A percentile compares a stretch with the other conserved stretches of the same genome.
These are phyloP conservation scores for Carnegiea gigantea DNA, from an alignment of 179 eudicot species.

Conservation along the genomic window DNA sequence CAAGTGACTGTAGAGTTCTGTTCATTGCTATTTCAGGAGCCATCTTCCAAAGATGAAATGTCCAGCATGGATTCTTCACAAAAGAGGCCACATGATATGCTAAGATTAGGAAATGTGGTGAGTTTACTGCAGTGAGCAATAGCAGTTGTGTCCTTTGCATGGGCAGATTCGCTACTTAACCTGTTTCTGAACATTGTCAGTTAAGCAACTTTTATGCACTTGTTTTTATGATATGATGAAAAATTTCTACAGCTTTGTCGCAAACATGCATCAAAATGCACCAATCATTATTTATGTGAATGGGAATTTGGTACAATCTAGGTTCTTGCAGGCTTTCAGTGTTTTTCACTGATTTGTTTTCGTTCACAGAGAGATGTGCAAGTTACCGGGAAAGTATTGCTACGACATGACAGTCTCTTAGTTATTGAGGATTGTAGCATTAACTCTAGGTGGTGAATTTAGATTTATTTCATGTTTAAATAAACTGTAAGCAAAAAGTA, in stretches of 20 bases:
- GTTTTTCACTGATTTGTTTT: too few relatives aligned
- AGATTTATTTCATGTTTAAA: not conserved
- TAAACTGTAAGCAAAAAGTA: not conserved
- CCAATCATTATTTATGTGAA: not conserved
- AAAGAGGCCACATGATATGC: constrained; percentile 53
- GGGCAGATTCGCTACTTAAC: not conserved
- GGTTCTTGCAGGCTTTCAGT: too few relatives aligned
- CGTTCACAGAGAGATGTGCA: not conserved
- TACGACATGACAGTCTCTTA: not conserved
- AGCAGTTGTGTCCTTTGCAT: not conserved
- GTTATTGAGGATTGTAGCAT: not conserved
- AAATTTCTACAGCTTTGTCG: not conserved
- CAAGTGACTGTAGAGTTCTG: constrained; percentile 16
- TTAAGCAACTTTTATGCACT: not conserved
- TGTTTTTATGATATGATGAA: not conserved
- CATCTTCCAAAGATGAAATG: constrained; percentile 46
- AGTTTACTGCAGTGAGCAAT: constrained; percentile 23
- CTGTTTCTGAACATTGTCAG: not conserved
- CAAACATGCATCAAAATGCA: not conserved
- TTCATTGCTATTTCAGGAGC: constrained; percentile 49
- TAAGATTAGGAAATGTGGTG: constrained; percentile 53
- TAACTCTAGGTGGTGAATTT: not conserved
- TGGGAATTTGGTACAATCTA: not conserved
- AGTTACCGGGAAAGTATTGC: not conserved
- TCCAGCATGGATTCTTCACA: constrained; percentile 38